Percentiles rank a stretch among this genome's conserved stretches.
These are phyloP conservation scores for Pyrenula aspistea DNA, from an alignment of 495 filamentous ascomycete species.

Conservation along the genomic window DNA sequence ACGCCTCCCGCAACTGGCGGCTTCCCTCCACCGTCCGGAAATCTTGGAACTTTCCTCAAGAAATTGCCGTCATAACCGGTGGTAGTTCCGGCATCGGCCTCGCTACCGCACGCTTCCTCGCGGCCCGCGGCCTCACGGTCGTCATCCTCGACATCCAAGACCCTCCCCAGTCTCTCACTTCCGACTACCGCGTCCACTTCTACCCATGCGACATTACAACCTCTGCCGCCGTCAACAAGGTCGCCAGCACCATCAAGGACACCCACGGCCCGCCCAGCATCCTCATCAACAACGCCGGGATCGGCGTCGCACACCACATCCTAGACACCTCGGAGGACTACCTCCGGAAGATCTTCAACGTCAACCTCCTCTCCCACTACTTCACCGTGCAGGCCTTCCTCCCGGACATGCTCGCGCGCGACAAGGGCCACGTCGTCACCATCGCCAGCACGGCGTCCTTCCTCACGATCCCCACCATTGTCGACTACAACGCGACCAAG, in stretches of 20 bases:
- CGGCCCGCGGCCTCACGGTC: conserved; percentile 11
- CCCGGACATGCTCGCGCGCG: conserved; percentile 2
- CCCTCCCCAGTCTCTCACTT: neutral
- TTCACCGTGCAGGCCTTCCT: conserved; percentile 6
- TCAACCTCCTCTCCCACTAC: conserved; percentile 4
- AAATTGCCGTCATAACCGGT: conserved; percentile 25
- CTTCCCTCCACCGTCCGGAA: neutral
- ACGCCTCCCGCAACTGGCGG: neutral
- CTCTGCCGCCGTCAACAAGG: conserved; percentile 13
- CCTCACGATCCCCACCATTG: conserved; percentile 1
- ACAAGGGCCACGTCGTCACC: conserved; percentile 7
- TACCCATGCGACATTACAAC: conserved; percentile 23
- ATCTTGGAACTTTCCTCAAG: conserved; percentile 3
- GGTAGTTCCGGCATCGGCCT: conserved; percentile 27
- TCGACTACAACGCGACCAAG: conserved; percentile 5
- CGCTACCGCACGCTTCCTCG: conserved; percentile 15
- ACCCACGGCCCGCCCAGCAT: conserved; percentile 23
- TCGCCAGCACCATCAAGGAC: conserved; percentile 18
- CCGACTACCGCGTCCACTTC: conserved; percentile 1
- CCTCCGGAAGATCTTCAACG: conserved; percentile 9
- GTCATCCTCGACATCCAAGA: conserved; percentile 10
- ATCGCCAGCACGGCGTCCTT: conserved; percentile 4
- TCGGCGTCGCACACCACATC: conserved; percentile 18
- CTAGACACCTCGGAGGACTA: conserved; percentile 15
- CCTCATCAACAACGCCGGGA: conserved; percentile 38